phyloP scores from a whole-genome alignment of 768 basidiomycete genomes.

The Melanogaster broomeanus region DNA sequence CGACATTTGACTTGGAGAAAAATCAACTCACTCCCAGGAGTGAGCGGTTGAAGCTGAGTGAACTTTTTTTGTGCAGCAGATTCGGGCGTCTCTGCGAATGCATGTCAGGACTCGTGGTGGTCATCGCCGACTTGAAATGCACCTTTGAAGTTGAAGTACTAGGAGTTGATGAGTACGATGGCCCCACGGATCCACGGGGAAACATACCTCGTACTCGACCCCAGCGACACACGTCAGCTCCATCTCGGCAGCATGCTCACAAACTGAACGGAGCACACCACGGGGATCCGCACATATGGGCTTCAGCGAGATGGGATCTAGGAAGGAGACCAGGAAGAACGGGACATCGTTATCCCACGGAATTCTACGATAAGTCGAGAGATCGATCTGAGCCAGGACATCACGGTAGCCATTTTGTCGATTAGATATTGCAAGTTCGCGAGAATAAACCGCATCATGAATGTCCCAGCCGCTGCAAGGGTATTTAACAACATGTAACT shows the following conservation, averaged over 20 bases:
- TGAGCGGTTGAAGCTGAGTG: constrained; percentile 71
- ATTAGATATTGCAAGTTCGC: constrained; percentile 90
- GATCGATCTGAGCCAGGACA: constrained; percentile 82
- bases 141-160: constrained; percentile 95
- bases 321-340: constrained; percentile 90
- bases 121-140: not conserved
- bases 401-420: constrained; percentile 91
- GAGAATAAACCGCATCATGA: constrained; percentile 82
- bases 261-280: constrained; percentile 66
- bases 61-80: constrained; percentile 80
- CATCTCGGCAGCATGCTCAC: constrained; percentile 46
- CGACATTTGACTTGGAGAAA: not conserved
- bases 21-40: constrained; percentile 80
- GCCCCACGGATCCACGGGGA: not conserved
- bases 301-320: constrained; percentile 81
- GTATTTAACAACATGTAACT: constrained; percentile 1
- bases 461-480: constrained; percentile 82
- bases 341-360: constrained; percentile 92
- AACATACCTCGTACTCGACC: constrained; percentile 85
- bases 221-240: constrained; percentile 78
- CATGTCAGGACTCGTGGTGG: constrained; percentile 1
- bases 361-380: constrained; percentile 84
- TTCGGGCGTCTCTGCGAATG: constrained; percentile 71
- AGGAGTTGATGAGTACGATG: constrained; percentile 5
- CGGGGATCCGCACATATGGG: constrained; percentile 85